A percentile compares a stretch with the other conserved stretches of the same genome.
phyloP scores from a whole-genome alignment of 176 grass and related monocot species.

The Sorghum bicolor region Sorghum_bicolor_NCBIv3 NC_012879.2:58563001-58563500 shows the following conservation, averaged over 20 bases:
- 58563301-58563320: not conserved
- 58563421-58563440: no score
- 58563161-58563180: not conserved
- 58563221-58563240: constrained; percentile 9
- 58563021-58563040: not conserved
- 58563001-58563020: not conserved
- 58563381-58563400: not conserved
- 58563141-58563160: not conserved
- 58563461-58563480: not conserved
- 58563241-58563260: constrained; percentile 1
- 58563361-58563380: no score
- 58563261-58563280: constrained; percentile 18
- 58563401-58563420: not conserved
- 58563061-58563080: not conserved
- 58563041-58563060: not conserved
- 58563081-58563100: not conserved
- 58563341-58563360: not conserved
- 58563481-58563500: not conserved
- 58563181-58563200: not conserved
- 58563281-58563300: not conserved
- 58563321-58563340: not conserved
- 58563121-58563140: not conserved
- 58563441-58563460: not conserved
- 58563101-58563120: not conserved
- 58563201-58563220: not conserved